phyloP scores from a whole-genome alignment of 2,329 filamentous ascomycete genomes.

The Beauveria pseudobassiana region DNA sequence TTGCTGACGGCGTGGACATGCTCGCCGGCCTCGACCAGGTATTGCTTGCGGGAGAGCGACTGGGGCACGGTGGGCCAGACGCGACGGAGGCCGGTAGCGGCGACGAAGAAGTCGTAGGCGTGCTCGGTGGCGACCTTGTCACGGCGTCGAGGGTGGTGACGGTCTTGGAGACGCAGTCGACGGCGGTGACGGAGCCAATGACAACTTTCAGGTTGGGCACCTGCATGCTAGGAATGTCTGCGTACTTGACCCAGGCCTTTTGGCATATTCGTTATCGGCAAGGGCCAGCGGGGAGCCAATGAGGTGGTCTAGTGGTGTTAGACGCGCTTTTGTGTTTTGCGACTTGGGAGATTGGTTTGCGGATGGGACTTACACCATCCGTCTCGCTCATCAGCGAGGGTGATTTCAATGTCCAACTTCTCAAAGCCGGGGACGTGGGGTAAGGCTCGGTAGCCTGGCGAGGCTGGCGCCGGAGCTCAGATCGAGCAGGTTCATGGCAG shows the following conservation, averaged over 20 bases:
- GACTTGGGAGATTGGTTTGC: not conserved
- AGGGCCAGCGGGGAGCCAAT: slow-evolving; percentile 71
- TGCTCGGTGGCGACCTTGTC: slow-evolving; percentile 34
- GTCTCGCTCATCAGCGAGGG: slow-evolving; percentile 71
- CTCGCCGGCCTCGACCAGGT: slow-evolving; percentile 51
- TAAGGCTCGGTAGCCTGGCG: slow-evolving; percentile 34
- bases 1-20: slow-evolving; percentile 50
- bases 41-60: slow-evolving; percentile 52
- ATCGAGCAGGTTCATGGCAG: slow-evolving; percentile 60
- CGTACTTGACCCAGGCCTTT: slow-evolving; percentile 65
- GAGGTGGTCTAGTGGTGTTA: slow-evolving; percentile 51
- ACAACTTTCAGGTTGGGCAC: slow-evolving; percentile 54
- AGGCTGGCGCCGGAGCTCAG: slow-evolving; percentile 49
- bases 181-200: slow-evolving; percentile 53
- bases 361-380: slow-evolving; percentile 60
- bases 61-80: slow-evolving; percentile 68
- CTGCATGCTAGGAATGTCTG: slow-evolving; percentile 59
- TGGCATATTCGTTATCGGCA: slow-evolving; percentile 53
- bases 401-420: slow-evolving; percentile 57
- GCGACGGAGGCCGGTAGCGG: slow-evolving; percentile 61
- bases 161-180: slow-evolving; percentile 53
- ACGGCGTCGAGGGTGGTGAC: slow-evolving; percentile 46
- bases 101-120: slow-evolving; percentile 68
- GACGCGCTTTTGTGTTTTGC: not conserved
- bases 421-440: slow-evolving; percentile 33